These are phyloP conservation scores for Acacia confusa DNA, from an alignment of 306 rosid species.

Conservation along the genomic window DNA sequence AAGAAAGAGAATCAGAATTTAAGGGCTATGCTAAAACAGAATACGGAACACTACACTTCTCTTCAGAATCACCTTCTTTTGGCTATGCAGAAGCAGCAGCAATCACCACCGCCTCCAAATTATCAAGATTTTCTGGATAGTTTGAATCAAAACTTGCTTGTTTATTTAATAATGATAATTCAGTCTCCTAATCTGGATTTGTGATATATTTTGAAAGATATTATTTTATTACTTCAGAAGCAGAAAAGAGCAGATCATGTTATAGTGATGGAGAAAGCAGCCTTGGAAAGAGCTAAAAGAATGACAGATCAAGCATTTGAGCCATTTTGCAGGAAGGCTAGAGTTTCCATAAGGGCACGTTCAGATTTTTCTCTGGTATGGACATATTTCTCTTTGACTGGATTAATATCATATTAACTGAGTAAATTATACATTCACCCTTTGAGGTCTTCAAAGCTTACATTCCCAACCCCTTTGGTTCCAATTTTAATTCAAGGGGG, in stretches of 20 bases:
- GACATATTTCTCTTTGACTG: neutral
- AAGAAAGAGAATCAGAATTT: conserved; percentile 46
- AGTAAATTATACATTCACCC: neutral
- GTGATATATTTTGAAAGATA: neutral
- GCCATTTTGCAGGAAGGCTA: conserved; percentile 35
- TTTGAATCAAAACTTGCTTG: neutral
- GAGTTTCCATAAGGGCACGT: conserved; percentile 46
- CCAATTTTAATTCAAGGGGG: neutral
- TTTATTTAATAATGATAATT: neutral
- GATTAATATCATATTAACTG: neutral
- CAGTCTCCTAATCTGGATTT: neutral
- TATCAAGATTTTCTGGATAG: conserved; percentile 32
- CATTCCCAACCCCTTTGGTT: neutral
- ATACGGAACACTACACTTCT: conserved; percentile 28
- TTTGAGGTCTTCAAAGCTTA: neutral
- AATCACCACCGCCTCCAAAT: neutral
- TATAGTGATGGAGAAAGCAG: conserved; percentile 21
- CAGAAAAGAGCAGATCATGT: conserved; percentile 12
- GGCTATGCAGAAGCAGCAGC: conserved; percentile 16
- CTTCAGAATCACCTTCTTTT: conserved; percentile 36
- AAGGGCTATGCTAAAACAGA: conserved; percentile 32
- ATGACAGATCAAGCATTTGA: conserved; percentile 23
- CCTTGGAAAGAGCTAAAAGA: conserved; percentile 13
- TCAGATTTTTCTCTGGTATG: conserved; percentile 40
- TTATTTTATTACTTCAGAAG: conserved; percentile 24